phyloP scores from a whole-genome alignment of 1,284 basidiomycete genomes.

The Naganishia cerealis region DNA sequence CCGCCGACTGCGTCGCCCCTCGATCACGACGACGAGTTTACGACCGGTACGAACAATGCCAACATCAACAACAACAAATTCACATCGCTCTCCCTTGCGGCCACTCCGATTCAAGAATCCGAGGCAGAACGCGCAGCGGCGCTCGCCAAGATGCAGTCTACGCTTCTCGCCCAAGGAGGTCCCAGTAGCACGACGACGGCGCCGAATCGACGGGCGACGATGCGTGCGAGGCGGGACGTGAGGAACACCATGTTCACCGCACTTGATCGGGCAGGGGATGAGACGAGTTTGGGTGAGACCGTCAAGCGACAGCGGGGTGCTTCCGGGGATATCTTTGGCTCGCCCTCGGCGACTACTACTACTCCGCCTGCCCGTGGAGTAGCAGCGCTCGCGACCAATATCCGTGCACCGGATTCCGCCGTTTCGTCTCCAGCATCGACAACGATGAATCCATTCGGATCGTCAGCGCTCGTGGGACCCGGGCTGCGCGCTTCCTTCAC shows the following conservation, averaged over 20 bases:
- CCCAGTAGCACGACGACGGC: constrained; percentile 36
- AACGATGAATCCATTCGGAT: constrained; percentile 35
- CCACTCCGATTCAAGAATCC: constrained; percentile 54
- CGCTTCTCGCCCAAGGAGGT: constrained; percentile 44
- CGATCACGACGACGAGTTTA: constrained; percentile 37
- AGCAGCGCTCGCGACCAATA: background rate
- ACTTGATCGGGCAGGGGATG: constrained; percentile 33
- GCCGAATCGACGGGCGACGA: constrained; percentile 50
- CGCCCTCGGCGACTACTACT: background rate
- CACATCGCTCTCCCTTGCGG: constrained; percentile 51
- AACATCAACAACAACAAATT: constrained; percentile 12
- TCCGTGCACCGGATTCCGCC: background rate
- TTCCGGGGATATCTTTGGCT: background rate
- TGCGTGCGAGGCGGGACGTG: constrained; percentile 56
- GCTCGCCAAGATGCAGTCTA: constrained; percentile 57
- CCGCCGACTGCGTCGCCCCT: constrained; percentile 1
- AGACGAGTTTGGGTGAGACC: constrained; percentile 37
- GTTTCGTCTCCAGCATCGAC: constrained; percentile 12
- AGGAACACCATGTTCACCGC: constrained; percentile 54
- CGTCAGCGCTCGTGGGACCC: constrained; percentile 21
- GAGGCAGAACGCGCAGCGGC: constrained; percentile 57
- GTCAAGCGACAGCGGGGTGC: constrained; percentile 25
- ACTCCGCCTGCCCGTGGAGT: constrained; percentile 6
- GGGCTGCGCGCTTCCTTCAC: constrained; percentile 55
- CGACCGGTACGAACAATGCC: constrained; percentile 19